Percentiles rank a stretch among this genome's conserved stretches.
Evolutionary conservation across 2,329 filamentous ascomycete species (phyloP).

Genomic region (Fusarium tanahbumbuense): DNA sequence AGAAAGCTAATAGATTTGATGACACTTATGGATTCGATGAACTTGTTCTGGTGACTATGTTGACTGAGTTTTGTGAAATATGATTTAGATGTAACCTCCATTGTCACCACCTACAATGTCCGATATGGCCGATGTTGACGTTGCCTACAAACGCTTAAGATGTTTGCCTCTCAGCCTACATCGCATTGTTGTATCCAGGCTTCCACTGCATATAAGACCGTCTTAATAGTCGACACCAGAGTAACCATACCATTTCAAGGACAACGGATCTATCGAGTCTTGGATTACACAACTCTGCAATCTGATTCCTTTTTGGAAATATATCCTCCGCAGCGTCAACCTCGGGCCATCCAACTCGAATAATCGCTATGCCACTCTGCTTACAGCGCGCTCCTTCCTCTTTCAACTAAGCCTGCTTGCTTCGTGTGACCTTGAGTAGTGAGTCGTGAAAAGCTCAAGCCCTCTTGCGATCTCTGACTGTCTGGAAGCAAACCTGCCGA

Average conservation of each 20-base stretch:
- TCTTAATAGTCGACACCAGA: background rate
- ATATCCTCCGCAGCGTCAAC: background rate
- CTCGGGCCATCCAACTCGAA: background rate
- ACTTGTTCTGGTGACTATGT: background rate
- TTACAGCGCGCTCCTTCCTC: background rate
- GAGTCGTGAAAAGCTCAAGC: background rate
- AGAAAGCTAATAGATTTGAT: slow-evolving; percentile 49
- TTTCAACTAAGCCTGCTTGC: slow-evolving; percentile 1
- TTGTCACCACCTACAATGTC: background rate
- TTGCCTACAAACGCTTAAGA: background rate
- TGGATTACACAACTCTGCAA: slow-evolving; percentile 6
- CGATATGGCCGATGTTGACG: background rate
- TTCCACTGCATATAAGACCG: background rate
- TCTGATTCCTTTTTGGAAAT: slow-evolving; percentile 2
- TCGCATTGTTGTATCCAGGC: background rate
- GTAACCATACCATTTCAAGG: background rate
- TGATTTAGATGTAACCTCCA: background rate
- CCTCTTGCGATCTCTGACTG: slow-evolving; percentile 2
- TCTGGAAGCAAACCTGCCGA: background rate
- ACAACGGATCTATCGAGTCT: background rate
- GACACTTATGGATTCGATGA: slow-evolving; percentile 35
- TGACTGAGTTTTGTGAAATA: background rate
- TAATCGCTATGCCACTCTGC: background rate
- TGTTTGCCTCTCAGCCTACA: background rate
- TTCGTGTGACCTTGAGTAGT: slow-evolving; percentile 9